Percentiles rank a stretch among this genome's conserved stretches.
Conservation (phyloP, 225 moss, liverwort and hornwort species). For the Bryum argenteum region DNA sequence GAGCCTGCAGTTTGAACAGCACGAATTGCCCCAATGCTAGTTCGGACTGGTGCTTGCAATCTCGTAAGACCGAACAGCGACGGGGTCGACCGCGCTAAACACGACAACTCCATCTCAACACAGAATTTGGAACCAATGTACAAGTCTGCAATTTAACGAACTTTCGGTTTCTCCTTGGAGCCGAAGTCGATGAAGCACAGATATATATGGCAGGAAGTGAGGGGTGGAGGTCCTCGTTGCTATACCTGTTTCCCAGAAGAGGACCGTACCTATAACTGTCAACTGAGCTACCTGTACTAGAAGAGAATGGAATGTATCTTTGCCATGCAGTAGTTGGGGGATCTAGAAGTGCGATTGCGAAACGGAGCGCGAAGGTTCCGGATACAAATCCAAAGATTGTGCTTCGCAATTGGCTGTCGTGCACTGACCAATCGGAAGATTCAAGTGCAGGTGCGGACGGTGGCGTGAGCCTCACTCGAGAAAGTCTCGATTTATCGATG, state of each 20-base stretch:
- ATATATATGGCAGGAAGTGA: no score
- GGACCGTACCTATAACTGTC: background rate
- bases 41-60: slow-evolving; percentile 3
- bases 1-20: slow-evolving; percentile 27
- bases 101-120: slow-evolving; percentile 36
- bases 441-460: slow-evolving; percentile 4
- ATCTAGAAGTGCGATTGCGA: background rate
- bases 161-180: background rate
- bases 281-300: background rate
- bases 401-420: background rate
- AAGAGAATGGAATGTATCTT: no score
- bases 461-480: background rate
- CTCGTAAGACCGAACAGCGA: slow-evolving; percentile 19
- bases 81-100: slow-evolving; percentile 26
- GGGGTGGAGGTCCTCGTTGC: no score
- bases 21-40: background rate
- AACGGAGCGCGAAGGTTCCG: slow-evolving; percentile 24
- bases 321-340: background rate
- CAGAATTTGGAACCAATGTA: background rate
- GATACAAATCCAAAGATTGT: background rate
- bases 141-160: background rate
- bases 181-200: no score
- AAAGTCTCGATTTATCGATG: background rate
- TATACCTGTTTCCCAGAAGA: no score
- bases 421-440: background rate